phyloP scores from a whole-genome alignment of 805 yeast species.

The Wickerhamia fluorescens region DNA sequence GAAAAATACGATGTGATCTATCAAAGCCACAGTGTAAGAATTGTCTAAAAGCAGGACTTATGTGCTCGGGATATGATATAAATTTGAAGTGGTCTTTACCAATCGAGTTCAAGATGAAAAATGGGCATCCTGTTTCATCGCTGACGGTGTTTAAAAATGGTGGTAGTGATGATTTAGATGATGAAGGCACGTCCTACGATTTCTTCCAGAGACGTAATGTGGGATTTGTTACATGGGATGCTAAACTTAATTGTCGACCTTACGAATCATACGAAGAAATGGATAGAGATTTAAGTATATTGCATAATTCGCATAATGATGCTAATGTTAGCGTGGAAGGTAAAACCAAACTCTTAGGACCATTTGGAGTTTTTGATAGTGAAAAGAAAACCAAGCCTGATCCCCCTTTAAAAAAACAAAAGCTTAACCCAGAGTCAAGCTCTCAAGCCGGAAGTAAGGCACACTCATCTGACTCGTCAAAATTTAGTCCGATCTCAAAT shows the following conservation, averaged over 20 bases:
- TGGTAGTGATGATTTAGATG: slow-evolving; percentile 12
- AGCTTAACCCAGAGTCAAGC: neutral
- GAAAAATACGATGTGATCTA: slow-evolving; percentile 79
- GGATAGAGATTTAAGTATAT: slow-evolving; percentile 57
- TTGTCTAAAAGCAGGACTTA: slow-evolving; percentile 58
- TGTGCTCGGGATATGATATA: slow-evolving; percentile 79
- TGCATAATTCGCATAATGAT: slow-evolving; percentile 42
- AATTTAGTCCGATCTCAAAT: neutral
- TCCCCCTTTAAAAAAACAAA: neutral
- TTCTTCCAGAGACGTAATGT: slow-evolving; percentile 64
- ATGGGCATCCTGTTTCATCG: slow-evolving; percentile 20
- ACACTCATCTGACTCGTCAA: neutral
- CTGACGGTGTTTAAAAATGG: slow-evolving; percentile 25
- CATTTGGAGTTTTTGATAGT: slow-evolving; percentile 69
- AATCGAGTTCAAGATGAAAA: slow-evolving; percentile 20
- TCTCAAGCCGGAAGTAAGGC: neutral
- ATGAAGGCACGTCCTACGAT: slow-evolving; percentile 19
- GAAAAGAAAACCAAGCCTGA: neutral
- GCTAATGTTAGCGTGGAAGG: slow-evolving; percentile 27
- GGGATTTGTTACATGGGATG: slow-evolving; percentile 68
- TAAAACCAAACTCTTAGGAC: slow-evolving; percentile 57
- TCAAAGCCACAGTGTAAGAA: slow-evolving; percentile 62
- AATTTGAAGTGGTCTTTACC: slow-evolving; percentile 75
- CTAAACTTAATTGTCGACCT: slow-evolving; percentile 34
- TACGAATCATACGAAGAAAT: slow-evolving; percentile 77